phyloP scores from a whole-genome alignment of 106 monocot species.

The Alisma plantagoaquatica region DNA sequence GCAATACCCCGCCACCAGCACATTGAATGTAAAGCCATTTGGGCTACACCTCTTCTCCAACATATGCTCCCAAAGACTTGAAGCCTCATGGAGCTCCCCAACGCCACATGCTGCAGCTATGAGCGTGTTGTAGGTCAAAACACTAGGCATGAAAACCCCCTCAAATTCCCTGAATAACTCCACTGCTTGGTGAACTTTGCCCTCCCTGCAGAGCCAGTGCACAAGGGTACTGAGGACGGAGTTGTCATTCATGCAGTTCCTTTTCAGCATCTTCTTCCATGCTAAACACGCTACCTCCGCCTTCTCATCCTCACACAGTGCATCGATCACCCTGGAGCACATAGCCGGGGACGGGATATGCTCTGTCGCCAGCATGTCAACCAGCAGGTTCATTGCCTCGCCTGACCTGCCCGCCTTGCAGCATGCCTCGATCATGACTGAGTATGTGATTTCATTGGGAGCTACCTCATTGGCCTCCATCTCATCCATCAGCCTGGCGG shows the following conservation, averaged over 20 bases:
- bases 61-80: slow-evolving; percentile 87
- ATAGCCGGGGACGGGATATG: slow-evolving; percentile 37
- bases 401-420: slow-evolving; percentile 37
- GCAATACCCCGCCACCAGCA: slow-evolving; percentile 71
- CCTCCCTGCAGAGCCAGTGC: slow-evolving; percentile 74
- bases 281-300: slow-evolving; percentile 52
- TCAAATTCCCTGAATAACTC: slow-evolving; percentile 64
- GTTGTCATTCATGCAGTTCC: slow-evolving; percentile 58
- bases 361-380: slow-evolving; percentile 45
- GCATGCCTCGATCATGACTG: slow-evolving; percentile 44
- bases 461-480: slow-evolving; percentile 43
- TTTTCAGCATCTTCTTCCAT: slow-evolving; percentile 61
- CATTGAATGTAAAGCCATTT: slow-evolving; percentile 65
- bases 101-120: slow-evolving; percentile 72
- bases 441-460: slow-evolving; percentile 57
- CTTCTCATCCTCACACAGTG: slow-evolving; percentile 56
- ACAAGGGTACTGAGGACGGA: slow-evolving; percentile 62
- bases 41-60: slow-evolving; percentile 43
- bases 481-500: slow-evolving; percentile 60
- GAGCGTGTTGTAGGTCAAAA: slow-evolving; percentile 59
- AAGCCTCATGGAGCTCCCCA: slow-evolving; percentile 73
- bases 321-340: slow-evolving; percentile 75
- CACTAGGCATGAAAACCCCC: slow-evolving; percentile 40
- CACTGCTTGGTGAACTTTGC: slow-evolving; percentile 43
- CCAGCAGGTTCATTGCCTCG: slow-evolving; percentile 59